Conservation (phyloP, 352 stramenopile genomes). For the Pythium chondricola region DNA sequence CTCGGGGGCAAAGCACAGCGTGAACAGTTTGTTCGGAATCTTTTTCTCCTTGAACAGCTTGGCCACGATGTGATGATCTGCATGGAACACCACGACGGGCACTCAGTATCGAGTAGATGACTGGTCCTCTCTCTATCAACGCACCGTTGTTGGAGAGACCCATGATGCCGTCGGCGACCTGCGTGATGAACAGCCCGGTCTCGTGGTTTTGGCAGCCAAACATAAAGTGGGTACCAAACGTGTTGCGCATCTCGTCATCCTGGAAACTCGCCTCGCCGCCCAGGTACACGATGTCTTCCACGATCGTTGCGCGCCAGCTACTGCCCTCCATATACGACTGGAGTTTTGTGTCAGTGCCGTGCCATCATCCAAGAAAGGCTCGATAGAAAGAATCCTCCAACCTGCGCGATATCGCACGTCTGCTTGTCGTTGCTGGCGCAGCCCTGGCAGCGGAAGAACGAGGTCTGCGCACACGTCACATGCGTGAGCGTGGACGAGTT, state of each 20-base stretch:
- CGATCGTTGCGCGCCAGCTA: constrained; percentile 72
- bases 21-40: constrained; percentile 72
- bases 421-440: constrained; percentile 32
- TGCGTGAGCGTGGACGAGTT: constrained; percentile 70
- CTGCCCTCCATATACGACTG: constrained; percentile 85
- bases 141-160: constrained; percentile 63
- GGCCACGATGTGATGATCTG: constrained; percentile 63
- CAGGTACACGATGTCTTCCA: constrained; percentile 77
- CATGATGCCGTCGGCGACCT: constrained; percentile 84
- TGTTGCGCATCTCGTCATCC: constrained; percentile 42
- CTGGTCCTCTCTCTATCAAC: too few relatives aligned
- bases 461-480: constrained; percentile 43
- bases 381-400: constrained; percentile 1
- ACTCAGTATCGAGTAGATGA: too few relatives aligned
- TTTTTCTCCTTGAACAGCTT: constrained; percentile 77
- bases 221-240: constrained; percentile 68
- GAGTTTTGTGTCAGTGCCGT: too few relatives aligned
- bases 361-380: background rate
- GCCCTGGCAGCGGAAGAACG: constrained; percentile 55
- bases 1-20: constrained; percentile 65
- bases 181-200: constrained; percentile 73
- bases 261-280: constrained; percentile 49
- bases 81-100: background rate
- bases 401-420: constrained; percentile 57
- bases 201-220: constrained; percentile 77